phyloP scores from a whole-genome alignment of 2,329 filamentous ascomycete genomes.

The Aphanocladium album region DNA sequence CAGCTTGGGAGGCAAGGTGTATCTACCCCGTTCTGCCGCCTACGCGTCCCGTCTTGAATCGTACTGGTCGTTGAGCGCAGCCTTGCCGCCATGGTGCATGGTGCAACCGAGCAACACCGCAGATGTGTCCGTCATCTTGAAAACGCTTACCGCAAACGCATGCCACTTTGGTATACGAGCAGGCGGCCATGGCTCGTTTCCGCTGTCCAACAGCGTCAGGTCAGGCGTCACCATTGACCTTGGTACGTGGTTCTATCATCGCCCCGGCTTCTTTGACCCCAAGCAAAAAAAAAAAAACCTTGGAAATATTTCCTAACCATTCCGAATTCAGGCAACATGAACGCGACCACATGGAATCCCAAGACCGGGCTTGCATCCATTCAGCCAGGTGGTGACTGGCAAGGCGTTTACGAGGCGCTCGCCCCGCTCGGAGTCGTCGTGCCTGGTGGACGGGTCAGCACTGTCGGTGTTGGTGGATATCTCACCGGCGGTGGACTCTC shows the following conservation, averaged over 20 bases:
- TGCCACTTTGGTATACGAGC: conserved; percentile 17
- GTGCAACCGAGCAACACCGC: conserved; percentile 19
- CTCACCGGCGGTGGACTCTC: conserved; percentile 32
- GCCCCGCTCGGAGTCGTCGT: conserved; percentile 28
- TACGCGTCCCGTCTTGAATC: conserved; percentile 16
- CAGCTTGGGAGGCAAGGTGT: no score
- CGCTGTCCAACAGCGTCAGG: conserved; percentile 10
- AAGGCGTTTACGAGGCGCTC: conserved; percentile 32
- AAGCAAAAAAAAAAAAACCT: no score
- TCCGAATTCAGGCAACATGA: conserved; percentile 20
- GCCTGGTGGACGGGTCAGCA: conserved; percentile 31
- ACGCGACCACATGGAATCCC: conserved; percentile 24
- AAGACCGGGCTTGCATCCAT: conserved; percentile 26
- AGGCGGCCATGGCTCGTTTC: conserved; percentile 15
- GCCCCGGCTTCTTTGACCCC: not conserved
- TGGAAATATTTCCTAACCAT: no score
- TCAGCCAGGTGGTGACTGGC: conserved; percentile 33
- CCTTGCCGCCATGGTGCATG: conserved; percentile 21
- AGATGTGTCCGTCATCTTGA: conserved; percentile 18
- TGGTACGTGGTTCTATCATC: not conserved
- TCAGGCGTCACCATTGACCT: conserved; percentile 17
- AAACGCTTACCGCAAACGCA: conserved; percentile 8
- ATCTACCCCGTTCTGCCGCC: no score
- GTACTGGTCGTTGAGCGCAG: conserved; percentile 22
- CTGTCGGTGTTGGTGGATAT: conserved; percentile 31